phyloP scores from a whole-genome alignment of 345 rosid genomes.

The Eucalyptus albens region DNA sequence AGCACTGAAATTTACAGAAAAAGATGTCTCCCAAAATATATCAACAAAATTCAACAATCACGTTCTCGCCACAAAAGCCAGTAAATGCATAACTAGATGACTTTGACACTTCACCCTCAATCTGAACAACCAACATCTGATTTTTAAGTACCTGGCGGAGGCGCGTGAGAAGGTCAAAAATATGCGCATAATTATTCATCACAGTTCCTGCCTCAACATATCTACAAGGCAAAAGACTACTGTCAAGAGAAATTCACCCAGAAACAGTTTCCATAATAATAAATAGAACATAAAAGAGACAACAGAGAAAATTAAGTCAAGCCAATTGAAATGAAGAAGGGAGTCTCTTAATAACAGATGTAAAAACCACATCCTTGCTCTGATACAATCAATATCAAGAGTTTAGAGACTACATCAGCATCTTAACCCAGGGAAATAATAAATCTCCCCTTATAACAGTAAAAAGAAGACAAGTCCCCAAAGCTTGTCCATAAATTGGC shows the following conservation, averaged over 20 bases:
- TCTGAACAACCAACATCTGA: neutral
- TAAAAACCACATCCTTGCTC: neutral
- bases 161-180: conserved; percentile 94
- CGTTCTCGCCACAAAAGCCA: neutral
- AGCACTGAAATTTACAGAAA: neutral
- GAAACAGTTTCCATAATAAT: neutral
- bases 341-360: neutral
- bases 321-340: neutral
- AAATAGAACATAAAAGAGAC: neutral
- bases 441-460: neutral
- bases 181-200: conserved; percentile 91
- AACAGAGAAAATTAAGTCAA: neutral
- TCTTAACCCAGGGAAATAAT: neutral
- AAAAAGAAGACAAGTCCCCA: neutral
- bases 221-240: conserved; percentile 25
- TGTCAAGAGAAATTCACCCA: neutral
- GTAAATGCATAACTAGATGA: neutral
- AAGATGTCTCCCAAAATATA: neutral
- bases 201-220: conserved; percentile 77
- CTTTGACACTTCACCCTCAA: neutral
- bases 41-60: neutral
- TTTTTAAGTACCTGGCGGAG: conserved; percentile 62
- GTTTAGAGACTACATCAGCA: neutral
- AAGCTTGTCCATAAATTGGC: neutral
- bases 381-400: neutral